Evolutionary conservation across 176 grass and related monocot genomes (phyloP).

Genomic region (Triticum urartu): DNA sequence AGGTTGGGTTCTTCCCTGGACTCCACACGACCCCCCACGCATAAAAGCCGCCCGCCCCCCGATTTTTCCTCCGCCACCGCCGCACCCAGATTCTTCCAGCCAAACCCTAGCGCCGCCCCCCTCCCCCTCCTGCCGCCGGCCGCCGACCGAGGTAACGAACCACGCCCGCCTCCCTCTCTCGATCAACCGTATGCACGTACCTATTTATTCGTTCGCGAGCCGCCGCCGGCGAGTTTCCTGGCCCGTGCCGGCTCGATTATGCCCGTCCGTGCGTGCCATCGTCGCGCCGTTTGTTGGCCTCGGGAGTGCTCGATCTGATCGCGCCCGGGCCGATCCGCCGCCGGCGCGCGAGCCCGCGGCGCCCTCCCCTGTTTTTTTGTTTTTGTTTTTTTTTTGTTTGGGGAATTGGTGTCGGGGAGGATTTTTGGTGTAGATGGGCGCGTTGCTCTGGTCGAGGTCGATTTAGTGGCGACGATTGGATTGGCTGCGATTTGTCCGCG

Average conservation of each 20-base stretch:
- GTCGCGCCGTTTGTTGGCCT: neutral
- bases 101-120: constrained; percentile 1
- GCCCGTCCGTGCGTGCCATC: neutral
- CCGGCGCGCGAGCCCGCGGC: neutral
- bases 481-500: neutral
- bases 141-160: too few relatives aligned
- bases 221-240: neutral
- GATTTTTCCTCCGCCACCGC: neutral
- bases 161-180: too few relatives aligned
- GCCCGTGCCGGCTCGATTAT: neutral
- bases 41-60: neutral
- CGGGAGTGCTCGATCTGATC: neutral
- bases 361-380: neutral
- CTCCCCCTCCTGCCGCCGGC: neutral
- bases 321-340: neutral
- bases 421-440: neutral
- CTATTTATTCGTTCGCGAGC: too few relatives aligned
- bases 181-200: too few relatives aligned
- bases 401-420: neutral
- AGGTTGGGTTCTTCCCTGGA: neutral
- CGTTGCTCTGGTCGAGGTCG: neutral
- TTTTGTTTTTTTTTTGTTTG: neutral
- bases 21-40: neutral
- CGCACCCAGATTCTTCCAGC: neutral
- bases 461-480: neutral